Evolutionary conservation across 305 asterid genomes (phyloP).

Genomic region (Rubia tinctorum): DNA sequence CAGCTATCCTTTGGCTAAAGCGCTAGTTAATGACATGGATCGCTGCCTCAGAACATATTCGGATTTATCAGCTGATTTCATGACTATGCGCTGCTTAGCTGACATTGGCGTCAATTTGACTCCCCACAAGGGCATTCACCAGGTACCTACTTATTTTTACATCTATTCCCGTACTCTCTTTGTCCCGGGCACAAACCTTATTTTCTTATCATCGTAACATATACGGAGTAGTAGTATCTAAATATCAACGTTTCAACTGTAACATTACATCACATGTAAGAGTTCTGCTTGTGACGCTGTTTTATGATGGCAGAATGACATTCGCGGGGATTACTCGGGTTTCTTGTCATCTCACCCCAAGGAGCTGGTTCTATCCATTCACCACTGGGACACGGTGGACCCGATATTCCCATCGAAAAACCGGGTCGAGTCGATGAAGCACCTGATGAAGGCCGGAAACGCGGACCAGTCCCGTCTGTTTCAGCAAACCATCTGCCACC

Average conservation of each 20-base stretch:
- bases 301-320: not conserved
- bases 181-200: too few species aligned
- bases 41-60: not conserved
- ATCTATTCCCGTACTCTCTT: too few species aligned
- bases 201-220: too few species aligned
- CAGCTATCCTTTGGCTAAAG: not conserved
- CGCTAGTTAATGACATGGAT: constrained; percentile 1
- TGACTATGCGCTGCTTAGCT: not conserved
- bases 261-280: too few species aligned
- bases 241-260: too few species aligned
- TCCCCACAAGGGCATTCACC: constrained; percentile 6
- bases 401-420: not conserved
- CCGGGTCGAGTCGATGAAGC: not conserved
- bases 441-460: not conserved
- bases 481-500: not conserved
- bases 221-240: too few species aligned
- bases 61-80: too few species aligned
- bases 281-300: too few species aligned
- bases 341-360: not conserved
- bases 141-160: not conserved
- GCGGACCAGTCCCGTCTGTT: not conserved
- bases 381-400: not conserved
- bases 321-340: not conserved
- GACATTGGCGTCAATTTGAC: not conserved
- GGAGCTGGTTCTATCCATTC: not conserved